These are phyloP conservation scores for Colletotrichum sp. DNA, from an alignment of 2,329 filamentous ascomycete genomes.

Conservation along the genomic window DNA sequence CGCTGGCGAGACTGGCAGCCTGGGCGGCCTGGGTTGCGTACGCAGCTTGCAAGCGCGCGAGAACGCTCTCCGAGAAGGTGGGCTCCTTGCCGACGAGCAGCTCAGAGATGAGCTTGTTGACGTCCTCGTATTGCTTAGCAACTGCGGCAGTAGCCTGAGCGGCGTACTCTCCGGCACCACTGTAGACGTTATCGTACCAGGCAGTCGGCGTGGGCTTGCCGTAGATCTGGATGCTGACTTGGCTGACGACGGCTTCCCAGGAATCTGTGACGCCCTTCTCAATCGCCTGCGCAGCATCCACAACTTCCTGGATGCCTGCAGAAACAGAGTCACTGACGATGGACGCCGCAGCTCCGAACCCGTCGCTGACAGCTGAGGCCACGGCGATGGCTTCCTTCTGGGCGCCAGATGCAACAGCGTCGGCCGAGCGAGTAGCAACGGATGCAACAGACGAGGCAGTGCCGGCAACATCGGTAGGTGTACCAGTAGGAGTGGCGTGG, in stretches of 20 bases:
- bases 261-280: conserved; percentile 44
- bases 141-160: conserved; percentile 61
- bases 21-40: conserved; percentile 72
- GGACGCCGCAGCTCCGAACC: conserved; percentile 38
- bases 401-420: conserved; percentile 50
- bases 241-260: conserved; percentile 55
- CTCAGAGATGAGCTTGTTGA: conserved; percentile 78
- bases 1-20: conserved; percentile 47
- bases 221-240: conserved; percentile 73
- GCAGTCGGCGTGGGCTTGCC: conserved; percentile 66
- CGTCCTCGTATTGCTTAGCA: conserved; percentile 67
- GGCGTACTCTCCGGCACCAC: conserved; percentile 60
- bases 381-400: conserved; percentile 58
- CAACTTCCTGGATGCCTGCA: conserved; percentile 29
- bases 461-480: conserved; percentile 58
- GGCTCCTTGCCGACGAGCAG: conserved; percentile 79
- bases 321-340: conserved; percentile 43
- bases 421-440: conserved; percentile 50
- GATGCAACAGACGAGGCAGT: conserved; percentile 52
- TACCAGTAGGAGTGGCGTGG: conserved; percentile 62
- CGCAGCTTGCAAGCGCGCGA: conserved; percentile 72
- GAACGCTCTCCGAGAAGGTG: conserved; percentile 81
- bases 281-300: conserved; percentile 48
- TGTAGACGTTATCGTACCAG: conserved; percentile 55
- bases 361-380: conserved; percentile 49